Evolutionary conservation across 371 early-diverging fungal species (phyloP), one percentile per base, ranked within the genome.

Genomic region (Blastocladiella emersonii): DNA sequence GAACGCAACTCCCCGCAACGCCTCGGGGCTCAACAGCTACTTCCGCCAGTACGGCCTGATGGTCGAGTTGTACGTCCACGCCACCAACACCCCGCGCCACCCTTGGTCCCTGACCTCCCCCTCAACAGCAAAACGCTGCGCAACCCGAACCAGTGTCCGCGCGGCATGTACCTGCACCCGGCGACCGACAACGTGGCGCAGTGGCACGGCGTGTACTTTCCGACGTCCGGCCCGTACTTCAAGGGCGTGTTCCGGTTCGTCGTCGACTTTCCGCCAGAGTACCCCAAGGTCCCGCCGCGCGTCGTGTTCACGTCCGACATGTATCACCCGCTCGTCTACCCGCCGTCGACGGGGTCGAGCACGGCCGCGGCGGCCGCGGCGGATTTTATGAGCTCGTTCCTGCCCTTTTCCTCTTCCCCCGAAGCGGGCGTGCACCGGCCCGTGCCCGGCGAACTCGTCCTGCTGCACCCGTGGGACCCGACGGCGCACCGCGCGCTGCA

Each of bases 241-340:
- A 86, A 88, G 65, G 98, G 92, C 4, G 90, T 95, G 17, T 91
- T 97, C 75, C 90, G 91, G 68, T 97, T 94, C 73, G 76, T 85
- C 61, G 74, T 98, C 69, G 72, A 79, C 41, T n/a, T 51, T 8
- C 34, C 51, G 34, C 25, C 48, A 36, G 56, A 53, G n/a, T 88
- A 88, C 67, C 99, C 99, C 6, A 79, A 86, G 17, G 72, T 78
- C 39, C 85, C 89, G 25, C 98, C 98, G 0, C 72, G 84, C 0
- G 89, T 98, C n/a, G 80, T 80, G 21, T 93, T 98, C 69, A 63
- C 84, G 43, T 90, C 91, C 23, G 87, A 89, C 35, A 86, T 95
- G 80, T 92, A 90, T 75, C 99, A 98, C 72, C 99, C 99, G 37
- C 80, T 95, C n/a, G 85, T 98, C 15, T 88, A 91, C 57, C 23